These are phyloP conservation scores for Ogataea kodamae DNA, from an alignment of 805 yeast genomes.

Conservation along the genomic window DNA sequence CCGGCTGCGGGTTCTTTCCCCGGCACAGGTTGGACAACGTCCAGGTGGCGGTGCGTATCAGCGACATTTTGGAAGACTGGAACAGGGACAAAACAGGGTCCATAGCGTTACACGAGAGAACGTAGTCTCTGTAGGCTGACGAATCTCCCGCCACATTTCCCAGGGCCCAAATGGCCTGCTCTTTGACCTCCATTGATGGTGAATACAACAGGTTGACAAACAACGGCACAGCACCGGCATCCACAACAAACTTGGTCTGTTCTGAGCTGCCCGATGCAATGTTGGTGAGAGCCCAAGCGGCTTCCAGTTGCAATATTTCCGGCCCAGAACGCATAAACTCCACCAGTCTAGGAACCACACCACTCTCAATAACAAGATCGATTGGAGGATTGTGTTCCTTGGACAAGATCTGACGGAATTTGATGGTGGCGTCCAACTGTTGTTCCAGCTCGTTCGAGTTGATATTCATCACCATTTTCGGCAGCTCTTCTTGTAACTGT, in stretches of 20 bases:
- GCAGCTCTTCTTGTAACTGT: slow-evolving; percentile 65
- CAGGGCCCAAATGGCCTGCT: slow-evolving; percentile 98
- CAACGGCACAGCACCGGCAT: slow-evolving; percentile 89
- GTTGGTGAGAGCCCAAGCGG: slow-evolving; percentile 99
- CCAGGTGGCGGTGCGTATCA: slow-evolving; percentile 97
- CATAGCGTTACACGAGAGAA: slow-evolving; percentile 81
- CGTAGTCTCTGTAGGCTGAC: slow-evolving; percentile 83
- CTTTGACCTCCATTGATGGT: slow-evolving; percentile 85
- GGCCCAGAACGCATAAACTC: slow-evolving; percentile 79
- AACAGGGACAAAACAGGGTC: slow-evolving; percentile 79
- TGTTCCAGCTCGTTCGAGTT: slow-evolving; percentile 70
- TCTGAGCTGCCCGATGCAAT: slow-evolving; percentile 91
- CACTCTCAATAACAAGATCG: slow-evolving; percentile 85
- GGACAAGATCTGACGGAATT: slow-evolving; percentile 88
- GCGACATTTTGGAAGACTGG: slow-evolving; percentile 77
- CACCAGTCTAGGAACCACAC: slow-evolving; percentile 90
- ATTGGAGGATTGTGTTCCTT: slow-evolving; percentile 97
- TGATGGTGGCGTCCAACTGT: slow-evolving; percentile 85
- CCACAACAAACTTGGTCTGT: slow-evolving; percentile 88
- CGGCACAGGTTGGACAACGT: slow-evolving; percentile 94
- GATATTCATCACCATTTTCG: slow-evolving; percentile 79
- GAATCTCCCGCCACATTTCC: slow-evolving; percentile 99
- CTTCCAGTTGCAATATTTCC: slow-evolving; percentile 89
- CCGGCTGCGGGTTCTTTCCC: slow-evolving; percentile 95
- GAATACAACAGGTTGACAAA: slow-evolving; percentile 82